These are phyloP conservation scores for Helianthus tuberosus DNA, from an alignment of 129 eudicot species.

Conservation along the genomic window DNA sequence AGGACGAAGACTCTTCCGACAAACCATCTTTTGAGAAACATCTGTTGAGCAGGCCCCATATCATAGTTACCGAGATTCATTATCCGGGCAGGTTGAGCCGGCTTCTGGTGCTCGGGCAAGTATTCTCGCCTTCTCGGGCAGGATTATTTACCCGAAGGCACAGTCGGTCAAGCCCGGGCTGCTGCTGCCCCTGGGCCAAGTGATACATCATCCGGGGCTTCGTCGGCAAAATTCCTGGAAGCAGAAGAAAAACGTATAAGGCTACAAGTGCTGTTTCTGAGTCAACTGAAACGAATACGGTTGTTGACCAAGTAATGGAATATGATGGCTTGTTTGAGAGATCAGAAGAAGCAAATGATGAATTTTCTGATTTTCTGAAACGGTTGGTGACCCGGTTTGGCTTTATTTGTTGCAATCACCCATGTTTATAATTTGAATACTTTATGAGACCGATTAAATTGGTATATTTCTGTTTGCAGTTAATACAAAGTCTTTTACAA, in stretches of 20 bases:
- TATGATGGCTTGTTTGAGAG: constrained; percentile 50
- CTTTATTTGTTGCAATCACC: too few species aligned
- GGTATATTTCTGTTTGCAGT: too few species aligned
- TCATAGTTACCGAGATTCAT: constrained; percentile 84
- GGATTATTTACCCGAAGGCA: constrained; percentile 95
- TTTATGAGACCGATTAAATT: too few species aligned
- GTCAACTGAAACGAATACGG: constrained; percentile 46
- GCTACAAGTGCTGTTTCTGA: constrained; percentile 50
- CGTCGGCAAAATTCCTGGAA: constrained; percentile 95
- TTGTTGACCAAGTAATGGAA: constrained; percentile 38
- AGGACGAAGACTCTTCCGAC: constrained; percentile 42
- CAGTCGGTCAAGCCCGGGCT: constrained; percentile 87
- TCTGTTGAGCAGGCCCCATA: constrained; percentile 88
- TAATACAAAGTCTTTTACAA: not conserved
- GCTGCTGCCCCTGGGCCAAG: constrained; percentile 90
- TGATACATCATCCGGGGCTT: constrained; percentile 57
- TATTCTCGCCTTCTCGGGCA: too few species aligned
- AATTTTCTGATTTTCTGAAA: constrained; percentile 74
- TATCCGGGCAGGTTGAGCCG: constrained; percentile 90
- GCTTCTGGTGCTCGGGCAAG: constrained; percentile 99
- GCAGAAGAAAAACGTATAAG: constrained; percentile 72
- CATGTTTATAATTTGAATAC: too few species aligned
- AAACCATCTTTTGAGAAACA: constrained; percentile 54
- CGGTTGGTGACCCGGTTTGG: constrained; percentile 49
- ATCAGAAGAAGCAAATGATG: constrained; percentile 60